Conservation (phyloP, 805 yeast species). For the Barnettozyma vustinii region DNA sequence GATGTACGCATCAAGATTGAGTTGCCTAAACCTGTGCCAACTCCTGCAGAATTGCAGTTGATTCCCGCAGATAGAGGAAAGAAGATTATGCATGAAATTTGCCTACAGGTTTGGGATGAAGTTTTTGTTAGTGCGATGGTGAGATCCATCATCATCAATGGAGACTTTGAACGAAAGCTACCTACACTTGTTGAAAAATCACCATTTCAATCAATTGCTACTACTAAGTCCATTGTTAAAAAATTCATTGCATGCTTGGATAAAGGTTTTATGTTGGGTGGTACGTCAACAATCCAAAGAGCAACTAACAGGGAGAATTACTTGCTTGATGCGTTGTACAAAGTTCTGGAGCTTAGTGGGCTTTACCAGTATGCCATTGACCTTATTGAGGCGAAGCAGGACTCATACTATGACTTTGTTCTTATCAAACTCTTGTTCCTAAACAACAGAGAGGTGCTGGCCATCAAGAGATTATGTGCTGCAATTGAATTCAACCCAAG, state of each 20-base stretch:
- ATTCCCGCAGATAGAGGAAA: slow-evolving; percentile 33
- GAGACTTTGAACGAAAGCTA: slow-evolving; percentile 47
- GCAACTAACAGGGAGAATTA: slow-evolving; percentile 61
- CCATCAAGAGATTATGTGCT: slow-evolving; percentile 26
- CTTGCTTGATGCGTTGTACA: slow-evolving; percentile 65
- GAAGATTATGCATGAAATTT: slow-evolving; percentile 29
- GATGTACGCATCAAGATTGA: slow-evolving; percentile 68
- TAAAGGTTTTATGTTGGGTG: slow-evolving; percentile 60
- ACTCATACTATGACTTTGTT: slow-evolving; percentile 25
- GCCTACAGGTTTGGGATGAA: slow-evolving; percentile 49
- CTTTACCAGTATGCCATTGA: slow-evolving; percentile 36
- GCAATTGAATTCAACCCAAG: slow-evolving; percentile 23
- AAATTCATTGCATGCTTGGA: slow-evolving; percentile 17
- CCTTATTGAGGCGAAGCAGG: slow-evolving; percentile 25
- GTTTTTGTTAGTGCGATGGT: slow-evolving; percentile 52
- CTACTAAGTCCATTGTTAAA: slow-evolving; percentile 11
- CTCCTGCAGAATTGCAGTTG: slow-evolving; percentile 25
- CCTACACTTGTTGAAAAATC: slow-evolving; percentile 55
- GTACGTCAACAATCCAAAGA: slow-evolving; percentile 56
- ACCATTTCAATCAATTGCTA: slow-evolving; percentile 20
- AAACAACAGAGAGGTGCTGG: slow-evolving; percentile 32
- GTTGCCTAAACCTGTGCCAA: slow-evolving; percentile 42
- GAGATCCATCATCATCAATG: slow-evolving; percentile 47
- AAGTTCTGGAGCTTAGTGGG: slow-evolving; percentile 35
- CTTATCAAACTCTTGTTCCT: slow-evolving; percentile 27